A percentile compares a stretch with the other conserved stretches of the same genome.
These are phyloP conservation scores for Cystofilobasidium capitatum DNA, from an alignment of 768 basidiomycete genomes.

Conservation along the genomic window DNA sequence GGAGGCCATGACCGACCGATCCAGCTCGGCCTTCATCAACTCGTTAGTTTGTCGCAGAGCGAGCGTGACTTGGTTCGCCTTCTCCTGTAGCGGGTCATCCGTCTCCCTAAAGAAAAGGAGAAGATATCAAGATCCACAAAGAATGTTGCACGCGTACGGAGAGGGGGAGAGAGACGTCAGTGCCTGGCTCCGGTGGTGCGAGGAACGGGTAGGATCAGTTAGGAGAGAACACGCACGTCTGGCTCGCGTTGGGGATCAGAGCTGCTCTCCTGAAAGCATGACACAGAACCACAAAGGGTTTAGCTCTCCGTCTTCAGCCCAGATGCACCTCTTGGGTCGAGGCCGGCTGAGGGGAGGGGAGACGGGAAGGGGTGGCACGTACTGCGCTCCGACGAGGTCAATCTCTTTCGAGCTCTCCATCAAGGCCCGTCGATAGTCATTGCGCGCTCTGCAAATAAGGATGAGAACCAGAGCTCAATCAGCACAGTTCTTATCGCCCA, in stretches of 20 bases:
- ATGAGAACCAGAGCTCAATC: too few species aligned
- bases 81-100: conserved; percentile 77
- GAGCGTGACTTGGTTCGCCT: conserved; percentile 81
- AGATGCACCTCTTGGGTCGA: too few species aligned
- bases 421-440: conserved; percentile 22
- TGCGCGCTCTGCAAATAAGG: conserved; percentile 43
- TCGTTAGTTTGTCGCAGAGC: conserved; percentile 71
- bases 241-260: conserved; percentile 9
- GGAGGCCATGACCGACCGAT: conserved; percentile 70
- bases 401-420: conserved; percentile 1
- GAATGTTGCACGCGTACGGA: not conserved
- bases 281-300: not conserved
- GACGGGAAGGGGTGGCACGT: not conserved
- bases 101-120: conserved; percentile 38
- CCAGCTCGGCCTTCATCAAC: conserved; percentile 85
- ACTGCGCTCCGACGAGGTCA: conserved; percentile 12
- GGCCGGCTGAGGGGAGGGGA: not conserved
- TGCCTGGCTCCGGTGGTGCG: conserved; percentile 34
- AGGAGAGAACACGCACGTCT: conserved; percentile 5
- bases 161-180: conserved; percentile 28
- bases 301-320: too few species aligned
- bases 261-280: not conserved
- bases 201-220: conserved; percentile 31
- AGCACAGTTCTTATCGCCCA: not conserved
- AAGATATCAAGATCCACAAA: not conserved